Base-by-base conservation (phyloP, 2,329 filamentous ascomycete genomes). In the Fusarium veterinarium region DNA sequence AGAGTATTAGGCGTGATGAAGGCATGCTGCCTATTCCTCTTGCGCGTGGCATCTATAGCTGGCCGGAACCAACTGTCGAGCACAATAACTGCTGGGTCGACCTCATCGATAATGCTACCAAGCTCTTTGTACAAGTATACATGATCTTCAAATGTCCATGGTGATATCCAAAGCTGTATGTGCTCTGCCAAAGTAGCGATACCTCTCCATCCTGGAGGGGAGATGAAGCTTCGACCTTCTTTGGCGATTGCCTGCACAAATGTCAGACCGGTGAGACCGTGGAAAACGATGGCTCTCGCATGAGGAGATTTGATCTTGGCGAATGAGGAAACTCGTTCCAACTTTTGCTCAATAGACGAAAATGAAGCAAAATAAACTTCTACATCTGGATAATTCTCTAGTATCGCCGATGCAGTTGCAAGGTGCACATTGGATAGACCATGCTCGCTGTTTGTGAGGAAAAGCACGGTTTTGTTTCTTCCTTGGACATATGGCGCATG, bases 361-460 rank as follows among this genome's bases (percentile, higher is more conserved):
- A 81, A 82, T 3, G 81, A 83, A 7, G 76, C 81, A 57, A 80
- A 80, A 57, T 83, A 81, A 2, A 83, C 65, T 6, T 81, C 69
- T 23, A 82, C 69, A 19, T 78, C 64, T 0, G 80, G 76, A 31
- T 81, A 71, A 4, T 77, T 72, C 23, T 82, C 80, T 6, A 83
- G 51, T 10, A 84, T 65, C 0, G 80, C 78, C 2, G 76, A 79
- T 2, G 74, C 72, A 6, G 82, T 81, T 2, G 82, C 82, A 8
- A 84, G 64, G 57, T 80, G 80, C 23, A 82, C 81, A 49, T 84
- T 84, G 14, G 78, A 79, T 13, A 81, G 74, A 33, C 82, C 82
- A 55, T 77, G 76, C 13, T 81, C 78, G 10, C 44, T 35, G 5
- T 68, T 68, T 3, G 49, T 46, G 6, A 67, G 33, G 19, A 67